Evolutionary conservation across 495 filamentous ascomycete genomes (phyloP).

Genomic region (Polyplosphaeria fusca): DNA sequence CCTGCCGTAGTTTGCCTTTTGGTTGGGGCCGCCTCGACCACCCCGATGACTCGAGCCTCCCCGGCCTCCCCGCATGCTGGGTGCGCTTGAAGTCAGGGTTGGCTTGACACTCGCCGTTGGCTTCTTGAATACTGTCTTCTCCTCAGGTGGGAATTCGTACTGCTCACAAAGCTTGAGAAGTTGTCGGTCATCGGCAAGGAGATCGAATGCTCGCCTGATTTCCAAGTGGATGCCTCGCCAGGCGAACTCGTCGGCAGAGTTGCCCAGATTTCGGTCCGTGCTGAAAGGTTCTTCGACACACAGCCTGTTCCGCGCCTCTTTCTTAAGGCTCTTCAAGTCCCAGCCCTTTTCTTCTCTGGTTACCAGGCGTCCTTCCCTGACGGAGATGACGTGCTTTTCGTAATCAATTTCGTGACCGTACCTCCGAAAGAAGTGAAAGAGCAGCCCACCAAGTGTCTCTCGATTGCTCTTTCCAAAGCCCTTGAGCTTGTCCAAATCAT

Average conservation of each 20-base stretch:
- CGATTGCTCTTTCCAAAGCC: constrained; percentile 78
- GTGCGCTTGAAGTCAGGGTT: constrained; percentile 54
- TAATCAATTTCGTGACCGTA: constrained; percentile 94
- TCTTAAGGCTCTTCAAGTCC: constrained; percentile 64
- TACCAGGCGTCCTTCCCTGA: constrained; percentile 78
- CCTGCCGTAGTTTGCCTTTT: constrained; percentile 42
- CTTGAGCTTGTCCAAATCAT: constrained; percentile 69
- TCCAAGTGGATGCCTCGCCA: constrained; percentile 88
- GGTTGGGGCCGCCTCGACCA: constrained; percentile 50
- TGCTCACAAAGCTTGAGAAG: constrained; percentile 77
- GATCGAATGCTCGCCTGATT: constrained; percentile 79
- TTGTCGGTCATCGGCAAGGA: constrained; percentile 65
- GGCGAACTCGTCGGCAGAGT: constrained; percentile 92
- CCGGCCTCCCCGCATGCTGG: constrained; percentile 47
- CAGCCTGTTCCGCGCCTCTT: constrained; percentile 59
- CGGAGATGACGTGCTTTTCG: constrained; percentile 76
- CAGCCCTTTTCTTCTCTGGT: constrained; percentile 84
- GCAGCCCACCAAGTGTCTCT: constrained; percentile 73
- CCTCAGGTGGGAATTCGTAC: constrained; percentile 80
- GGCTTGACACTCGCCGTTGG: constrained; percentile 61
- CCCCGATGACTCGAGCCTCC: constrained; percentile 53
- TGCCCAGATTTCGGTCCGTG: constrained; percentile 84
- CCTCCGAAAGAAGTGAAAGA: constrained; percentile 92
- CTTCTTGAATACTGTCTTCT: constrained; percentile 73
- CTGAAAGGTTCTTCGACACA: constrained; percentile 99